These are phyloP conservation scores for Apiotrichum siamense DNA, from an alignment of 1,284 basidiomycete genomes.

Conservation along the genomic window DNA sequence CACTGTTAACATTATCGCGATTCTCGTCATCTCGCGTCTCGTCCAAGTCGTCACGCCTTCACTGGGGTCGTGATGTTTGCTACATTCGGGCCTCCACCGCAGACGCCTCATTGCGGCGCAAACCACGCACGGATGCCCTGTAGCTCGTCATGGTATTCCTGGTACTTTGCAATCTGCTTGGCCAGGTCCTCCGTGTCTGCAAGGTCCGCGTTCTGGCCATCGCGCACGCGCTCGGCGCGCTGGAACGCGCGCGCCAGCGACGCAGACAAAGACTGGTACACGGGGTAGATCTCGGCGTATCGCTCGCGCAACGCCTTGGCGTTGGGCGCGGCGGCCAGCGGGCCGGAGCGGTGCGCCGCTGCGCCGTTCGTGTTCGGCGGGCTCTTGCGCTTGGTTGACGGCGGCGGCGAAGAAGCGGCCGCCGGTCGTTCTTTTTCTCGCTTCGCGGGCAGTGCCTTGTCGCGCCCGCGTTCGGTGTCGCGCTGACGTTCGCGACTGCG, in stretches of 20 bases:
- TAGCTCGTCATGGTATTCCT: conserved; percentile 39
- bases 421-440: neutral
- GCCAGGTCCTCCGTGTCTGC: conserved; percentile 17
- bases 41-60: neutral
- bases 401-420: neutral
- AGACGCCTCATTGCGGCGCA: neutral
- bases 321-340: conserved; percentile 6
- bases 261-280: conserved; percentile 29
- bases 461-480: neutral
- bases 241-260: conserved; percentile 25
- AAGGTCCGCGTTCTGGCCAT: conserved; percentile 4
- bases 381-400: neutral
- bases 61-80: neutral
- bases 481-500: neutral
- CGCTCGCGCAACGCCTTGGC: conserved; percentile 28
- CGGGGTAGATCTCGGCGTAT: conserved; percentile 39
- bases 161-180: conserved; percentile 28
- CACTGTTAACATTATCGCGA: too few species aligned
- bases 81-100: neutral
- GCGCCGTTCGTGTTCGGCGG: neutral
- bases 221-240: conserved; percentile 18
- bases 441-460: neutral
- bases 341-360: neutral
- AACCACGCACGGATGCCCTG: conserved; percentile 38
- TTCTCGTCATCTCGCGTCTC: neutral